Base-by-base conservation (phyloP, 768 basidiomycete species). In the Suillus placidus region DNA sequence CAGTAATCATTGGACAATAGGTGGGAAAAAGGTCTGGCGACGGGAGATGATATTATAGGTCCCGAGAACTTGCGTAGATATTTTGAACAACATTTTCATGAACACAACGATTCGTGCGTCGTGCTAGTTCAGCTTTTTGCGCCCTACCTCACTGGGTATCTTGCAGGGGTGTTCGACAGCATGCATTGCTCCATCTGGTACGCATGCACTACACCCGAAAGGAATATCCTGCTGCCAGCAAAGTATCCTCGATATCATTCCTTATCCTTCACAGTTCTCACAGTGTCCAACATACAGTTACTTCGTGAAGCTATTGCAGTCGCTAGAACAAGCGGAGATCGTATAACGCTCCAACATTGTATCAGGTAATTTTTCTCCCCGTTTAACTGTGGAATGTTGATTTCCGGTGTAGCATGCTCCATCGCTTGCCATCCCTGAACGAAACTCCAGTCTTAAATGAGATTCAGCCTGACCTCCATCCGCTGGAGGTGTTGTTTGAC, bases 1-100 rank as follows among this genome's bases (percentile, higher is more conserved):
- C n/a, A 57, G 60, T 60, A 26, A 47, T 61, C 35, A 61, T 32
- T 18, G 64, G 23, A 35, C 43, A 34, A 20, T 68, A 94, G 93
- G 6, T 94, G 86, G 84, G 87, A 92, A 72, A 85, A 85, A 63
- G 86, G 84, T 8, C 72, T 83, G n/a, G 80, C 83, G 14, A 83
- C 85, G 6, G 91, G 90, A 0, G 92, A 94, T 74, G 88, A 88
- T 67, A 86, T 86, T 54, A 69, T 84, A 10, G 92, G 91, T 0
- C 82, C 85, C 3, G 92, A 93, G 68, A 89, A 87, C 69, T 77
- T 95, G 45, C 84, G 92, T 40, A 80, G 85, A 61, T 95, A 91
- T 74, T 95, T 94, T 69, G 93, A 94, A 73, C 93, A 94, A 66
- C 89, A 87, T 71, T 95, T 95, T 71, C 89, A 93, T 67, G 87